phyloP scores from a whole-genome alignment of 1,284 basidiomycete genomes.

The Serendipita sp. region DNA sequence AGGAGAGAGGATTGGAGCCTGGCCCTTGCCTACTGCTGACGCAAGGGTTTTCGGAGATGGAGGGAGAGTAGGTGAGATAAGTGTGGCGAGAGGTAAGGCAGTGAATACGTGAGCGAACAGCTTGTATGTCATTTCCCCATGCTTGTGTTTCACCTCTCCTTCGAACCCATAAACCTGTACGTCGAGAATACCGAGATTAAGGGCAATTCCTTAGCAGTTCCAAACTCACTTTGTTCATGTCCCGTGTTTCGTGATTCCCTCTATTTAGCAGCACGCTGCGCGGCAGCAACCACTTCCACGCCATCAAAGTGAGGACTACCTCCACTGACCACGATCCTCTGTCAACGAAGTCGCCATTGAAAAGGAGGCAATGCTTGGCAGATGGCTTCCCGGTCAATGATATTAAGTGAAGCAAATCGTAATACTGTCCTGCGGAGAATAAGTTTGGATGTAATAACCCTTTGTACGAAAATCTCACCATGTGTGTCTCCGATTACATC shows the following conservation, averaged over 20 bases:
- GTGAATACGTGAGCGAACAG: slow-evolving; percentile 89
- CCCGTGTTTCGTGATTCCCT: slow-evolving; percentile 94
- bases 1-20: slow-evolving; percentile 56
- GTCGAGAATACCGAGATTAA: slow-evolving; percentile 19
- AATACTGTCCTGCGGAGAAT: slow-evolving; percentile 65
- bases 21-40: slow-evolving; percentile 3
- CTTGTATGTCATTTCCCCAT: slow-evolving; percentile 84
- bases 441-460: background rate
- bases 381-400: slow-evolving; percentile 75
- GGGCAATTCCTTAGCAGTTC: background rate
- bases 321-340: slow-evolving; percentile 96
- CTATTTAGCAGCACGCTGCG: slow-evolving; percentile 80
- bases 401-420: slow-evolving; percentile 81
- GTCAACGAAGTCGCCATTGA: slow-evolving; percentile 96
- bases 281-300: slow-evolving; percentile 94
- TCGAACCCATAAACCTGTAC: slow-evolving; percentile 82
- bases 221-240: slow-evolving; percentile 42
- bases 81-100: slow-evolving; percentile 83
- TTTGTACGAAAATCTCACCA: slow-evolving; percentile 31
- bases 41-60: slow-evolving; percentile 26
- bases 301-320: slow-evolving; percentile 86
- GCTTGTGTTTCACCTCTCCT: slow-evolving; percentile 91
- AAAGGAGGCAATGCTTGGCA: slow-evolving; percentile 70
- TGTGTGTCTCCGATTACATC: slow-evolving; percentile 91
- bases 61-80: slow-evolving; percentile 37